phyloP scores from a whole-genome alignment of 768 basidiomycete species.

The Boletellus ananiceps region DNA sequence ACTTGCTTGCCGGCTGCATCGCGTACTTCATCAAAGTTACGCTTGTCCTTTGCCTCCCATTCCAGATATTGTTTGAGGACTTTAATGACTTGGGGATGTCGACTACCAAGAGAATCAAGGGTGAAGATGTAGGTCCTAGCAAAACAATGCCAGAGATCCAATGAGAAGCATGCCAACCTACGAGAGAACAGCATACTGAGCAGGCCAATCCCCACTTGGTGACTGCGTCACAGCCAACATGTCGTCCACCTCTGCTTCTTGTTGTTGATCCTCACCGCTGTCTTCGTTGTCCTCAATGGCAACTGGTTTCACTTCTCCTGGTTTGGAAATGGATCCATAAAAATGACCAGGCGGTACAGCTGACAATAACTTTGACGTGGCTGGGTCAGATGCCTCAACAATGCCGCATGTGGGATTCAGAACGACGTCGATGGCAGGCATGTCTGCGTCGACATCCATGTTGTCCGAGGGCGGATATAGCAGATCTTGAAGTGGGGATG shows the following conservation, averaged over 20 bases:
- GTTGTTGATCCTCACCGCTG: constrained; percentile 25
- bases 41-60: constrained; percentile 77
- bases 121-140: constrained; percentile 77
- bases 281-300: constrained; percentile 23
- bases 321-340: constrained; percentile 13
- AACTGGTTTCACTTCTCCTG: neutral
- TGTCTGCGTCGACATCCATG: constrained; percentile 27
- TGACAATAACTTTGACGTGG: constrained; percentile 6
- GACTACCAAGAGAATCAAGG: constrained; percentile 80
- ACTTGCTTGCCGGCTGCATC: constrained; percentile 45
- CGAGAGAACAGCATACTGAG: constrained; percentile 18
- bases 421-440: neutral
- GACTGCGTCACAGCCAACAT: constrained; percentile 25
- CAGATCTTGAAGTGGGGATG: constrained; percentile 11
- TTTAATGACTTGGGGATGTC: constrained; percentile 62
- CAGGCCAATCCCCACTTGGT: constrained; percentile 9
- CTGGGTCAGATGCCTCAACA: neutral
- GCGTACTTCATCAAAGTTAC: constrained; percentile 36
- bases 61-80: constrained; percentile 64
- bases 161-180: neutral
- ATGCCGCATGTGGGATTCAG: neutral
- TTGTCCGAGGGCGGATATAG: constrained; percentile 16
- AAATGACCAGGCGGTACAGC: constrained; percentile 20
- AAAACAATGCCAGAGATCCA: neutral
- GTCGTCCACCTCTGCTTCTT: constrained; percentile 30